Evolutionary conservation across 371 early-diverging fungal species (phyloP).

Genomic region (Mucor lusitanicus): DNA sequence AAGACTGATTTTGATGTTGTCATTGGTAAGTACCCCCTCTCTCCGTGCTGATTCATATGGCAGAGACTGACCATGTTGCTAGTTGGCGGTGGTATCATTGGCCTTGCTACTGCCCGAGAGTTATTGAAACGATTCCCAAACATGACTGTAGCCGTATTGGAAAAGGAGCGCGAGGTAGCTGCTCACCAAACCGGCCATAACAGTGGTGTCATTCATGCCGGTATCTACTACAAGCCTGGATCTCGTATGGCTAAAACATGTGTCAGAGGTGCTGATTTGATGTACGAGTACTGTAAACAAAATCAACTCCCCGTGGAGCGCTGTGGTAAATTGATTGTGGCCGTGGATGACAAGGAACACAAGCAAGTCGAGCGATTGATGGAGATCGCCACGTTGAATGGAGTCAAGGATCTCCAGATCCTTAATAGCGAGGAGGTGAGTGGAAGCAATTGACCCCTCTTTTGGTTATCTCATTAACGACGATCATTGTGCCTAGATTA

Average conservation of each 20-base stretch:
- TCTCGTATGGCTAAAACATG: constrained; percentile 51
- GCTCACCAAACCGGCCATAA: constrained; percentile 56
- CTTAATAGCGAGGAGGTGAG: constrained; percentile 38
- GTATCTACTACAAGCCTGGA: constrained; percentile 49
- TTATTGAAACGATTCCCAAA: constrained; percentile 46
- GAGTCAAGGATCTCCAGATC: constrained; percentile 47
- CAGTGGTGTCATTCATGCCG: constrained; percentile 52
- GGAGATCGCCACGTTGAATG: constrained; percentile 44
- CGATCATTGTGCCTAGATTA: constrained; percentile 24
- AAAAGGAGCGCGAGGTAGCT: constrained; percentile 54
- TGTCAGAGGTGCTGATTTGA: constrained; percentile 47
- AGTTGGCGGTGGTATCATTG: constrained; percentile 54
- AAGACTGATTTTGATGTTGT: constrained; percentile 54
- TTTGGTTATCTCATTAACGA: background rate
- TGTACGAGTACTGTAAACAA: constrained; percentile 53
- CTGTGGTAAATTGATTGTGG: constrained; percentile 53
- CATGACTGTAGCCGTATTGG: constrained; percentile 52
- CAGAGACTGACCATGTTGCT: constrained; percentile 2
- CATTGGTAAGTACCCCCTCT: constrained; percentile 31
- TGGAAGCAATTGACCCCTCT: background rate
- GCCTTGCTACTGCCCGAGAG: constrained; percentile 55
- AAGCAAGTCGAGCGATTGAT: constrained; percentile 43
- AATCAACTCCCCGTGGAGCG: constrained; percentile 44
- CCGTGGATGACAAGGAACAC: constrained; percentile 41
- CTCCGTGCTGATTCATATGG: background rate